Evolutionary conservation across 768 basidiomycete genomes (phyloP), one percentile per base, ranked within the genome.

Genomic region (Pulveroboletus sp.): DNA sequence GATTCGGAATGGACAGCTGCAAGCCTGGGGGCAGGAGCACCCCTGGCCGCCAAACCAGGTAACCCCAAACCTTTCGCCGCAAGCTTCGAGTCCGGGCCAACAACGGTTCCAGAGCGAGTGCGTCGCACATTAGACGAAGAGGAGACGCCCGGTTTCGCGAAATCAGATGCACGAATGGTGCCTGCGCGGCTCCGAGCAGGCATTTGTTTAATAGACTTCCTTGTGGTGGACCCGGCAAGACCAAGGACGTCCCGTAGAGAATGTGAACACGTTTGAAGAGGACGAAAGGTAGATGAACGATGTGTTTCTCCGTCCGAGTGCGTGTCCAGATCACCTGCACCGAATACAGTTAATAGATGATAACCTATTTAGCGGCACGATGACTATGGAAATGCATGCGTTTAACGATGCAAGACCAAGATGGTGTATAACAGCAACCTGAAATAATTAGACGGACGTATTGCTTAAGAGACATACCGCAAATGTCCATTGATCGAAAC

Each of bases 111-210:
- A 43, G 77, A 79, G 40, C 78, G 72, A 8, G 76, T 75, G 8
- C 79, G 71, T 18, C 70, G 65, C 11, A 71, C 57, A 13, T 62
- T 62, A 33, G 56, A 53, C 5, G 18, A 26, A 15, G 46, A 49
- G 41, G 47, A 28, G 32, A 40, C 33, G 9, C 44, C 47, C 6
- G 56, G 48, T 31, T 54, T 68, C 31, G 55, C 17, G 42, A 69
- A 73, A 54, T 76, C 76, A n/a, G 72, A 79, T 43, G 73, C 77
- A 45, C 71, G 78, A 59, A 73, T 80, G 46, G 75, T 81, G 53
- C 71, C 76, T 24, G 71, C 78, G 15, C 79, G 74, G n/a, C 67
- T 68, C n/a, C 71, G 64, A 43, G 63, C 37, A 14, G 33, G 41
- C 26, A 15, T 39, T 39, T 42, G 46, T 35, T 48, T 53, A 0